Evolutionary conservation across 805 yeast species (phyloP).

Genomic region (Scheffersomyces ergatensis): DNA sequence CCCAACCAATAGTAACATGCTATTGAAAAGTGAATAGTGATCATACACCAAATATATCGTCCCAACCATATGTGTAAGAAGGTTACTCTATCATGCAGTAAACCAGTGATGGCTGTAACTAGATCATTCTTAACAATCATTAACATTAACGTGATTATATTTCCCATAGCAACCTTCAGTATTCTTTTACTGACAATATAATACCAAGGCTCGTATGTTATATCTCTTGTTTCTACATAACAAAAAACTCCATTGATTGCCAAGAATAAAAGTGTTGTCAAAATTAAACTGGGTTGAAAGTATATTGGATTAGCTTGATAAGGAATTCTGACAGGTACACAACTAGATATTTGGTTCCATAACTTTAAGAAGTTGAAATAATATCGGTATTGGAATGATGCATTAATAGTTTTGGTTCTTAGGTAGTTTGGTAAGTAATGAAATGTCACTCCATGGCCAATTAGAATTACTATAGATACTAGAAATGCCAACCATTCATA

Average conservation of each 20-base stretch:
- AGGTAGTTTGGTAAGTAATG: slow-evolving; percentile 39
- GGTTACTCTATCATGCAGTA: slow-evolving; percentile 36
- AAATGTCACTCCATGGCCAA: slow-evolving; percentile 40
- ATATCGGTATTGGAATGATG: slow-evolving; percentile 10
- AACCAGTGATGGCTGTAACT: slow-evolving; percentile 38
- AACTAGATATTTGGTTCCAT: slow-evolving; percentile 26
- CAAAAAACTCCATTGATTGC: slow-evolving; percentile 28
- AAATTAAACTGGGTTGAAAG: slow-evolving; percentile 40
- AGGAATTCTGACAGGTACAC: slow-evolving; percentile 20
- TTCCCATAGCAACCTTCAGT: slow-evolving; percentile 38
- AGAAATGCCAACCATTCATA: slow-evolving; percentile 36
- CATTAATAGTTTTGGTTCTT: slow-evolving; percentile 18
- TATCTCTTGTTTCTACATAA: slow-evolving; percentile 30
- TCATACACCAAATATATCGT: slow-evolving; percentile 33
- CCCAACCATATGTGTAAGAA: slow-evolving; percentile 47
- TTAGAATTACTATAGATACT: slow-evolving; percentile 19
- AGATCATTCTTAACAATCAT: slow-evolving; percentile 38
- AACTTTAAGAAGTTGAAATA: slow-evolving; percentile 25
- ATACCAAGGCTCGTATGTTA: slow-evolving; percentile 34
- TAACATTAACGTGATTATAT: slow-evolving; percentile 35
- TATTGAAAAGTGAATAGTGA: slow-evolving; percentile 33
- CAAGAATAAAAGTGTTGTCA: slow-evolving; percentile 24
- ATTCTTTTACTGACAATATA: slow-evolving; percentile 44
- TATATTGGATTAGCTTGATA: slow-evolving; percentile 17
- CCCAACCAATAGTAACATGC: slow-evolving; percentile 40